A percentile compares a stretch with the other conserved stretches of the same genome.
phyloP scores from a whole-genome alignment of 2,329 filamentous ascomycete genomes.

The Pestalotiopsis sp. region DNA sequence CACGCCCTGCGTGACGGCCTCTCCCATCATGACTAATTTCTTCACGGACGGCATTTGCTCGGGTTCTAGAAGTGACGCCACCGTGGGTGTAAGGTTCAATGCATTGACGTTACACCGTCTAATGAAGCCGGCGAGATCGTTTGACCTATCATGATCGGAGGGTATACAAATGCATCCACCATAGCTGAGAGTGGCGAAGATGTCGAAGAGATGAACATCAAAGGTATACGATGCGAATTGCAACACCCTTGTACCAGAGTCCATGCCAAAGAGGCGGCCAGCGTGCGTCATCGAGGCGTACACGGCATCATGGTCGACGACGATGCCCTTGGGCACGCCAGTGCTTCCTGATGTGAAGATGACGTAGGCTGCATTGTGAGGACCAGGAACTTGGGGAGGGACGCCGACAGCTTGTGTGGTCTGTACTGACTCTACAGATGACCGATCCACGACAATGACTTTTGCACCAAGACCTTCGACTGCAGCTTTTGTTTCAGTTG shows the following conservation, averaged over 20 bases:
- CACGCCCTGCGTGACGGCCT: slow-evolving; percentile 21
- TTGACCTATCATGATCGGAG: slow-evolving; percentile 39
- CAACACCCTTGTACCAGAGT: slow-evolving; percentile 18
- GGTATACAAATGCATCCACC: slow-evolving; percentile 45
- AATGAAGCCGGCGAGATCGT: slow-evolving; percentile 36
- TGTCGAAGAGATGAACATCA: slow-evolving; percentile 42
- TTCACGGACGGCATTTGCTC: slow-evolving; percentile 25
- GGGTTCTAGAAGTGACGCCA: slow-evolving; percentile 27
- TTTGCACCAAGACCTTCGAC: not conserved
- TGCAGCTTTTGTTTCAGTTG: not conserved
- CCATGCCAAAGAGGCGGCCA: not conserved
- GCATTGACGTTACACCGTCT: slow-evolving; percentile 21
- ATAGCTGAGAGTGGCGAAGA: slow-evolving; percentile 39
- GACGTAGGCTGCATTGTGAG: slow-evolving; percentile 12
- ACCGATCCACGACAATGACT: not conserved
- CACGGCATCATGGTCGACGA: not conserved
- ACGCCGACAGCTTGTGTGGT: not conserved
- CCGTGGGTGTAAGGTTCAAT: slow-evolving; percentile 30
- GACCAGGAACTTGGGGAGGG: not conserved
- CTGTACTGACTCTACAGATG: not conserved
- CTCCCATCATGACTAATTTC: slow-evolving; percentile 28
- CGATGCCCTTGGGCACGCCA: slow-evolving; percentile 17
- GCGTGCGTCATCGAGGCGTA: not conserved
- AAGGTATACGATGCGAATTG: slow-evolving; percentile 41
- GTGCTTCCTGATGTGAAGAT: slow-evolving; percentile 17